A percentile compares a stretch with the other conserved stretches of the same genome.
These are phyloP conservation scores for Calocybe indica DNA, from an alignment of 768 basidiomycete genomes.

Conservation along the genomic window DNA sequence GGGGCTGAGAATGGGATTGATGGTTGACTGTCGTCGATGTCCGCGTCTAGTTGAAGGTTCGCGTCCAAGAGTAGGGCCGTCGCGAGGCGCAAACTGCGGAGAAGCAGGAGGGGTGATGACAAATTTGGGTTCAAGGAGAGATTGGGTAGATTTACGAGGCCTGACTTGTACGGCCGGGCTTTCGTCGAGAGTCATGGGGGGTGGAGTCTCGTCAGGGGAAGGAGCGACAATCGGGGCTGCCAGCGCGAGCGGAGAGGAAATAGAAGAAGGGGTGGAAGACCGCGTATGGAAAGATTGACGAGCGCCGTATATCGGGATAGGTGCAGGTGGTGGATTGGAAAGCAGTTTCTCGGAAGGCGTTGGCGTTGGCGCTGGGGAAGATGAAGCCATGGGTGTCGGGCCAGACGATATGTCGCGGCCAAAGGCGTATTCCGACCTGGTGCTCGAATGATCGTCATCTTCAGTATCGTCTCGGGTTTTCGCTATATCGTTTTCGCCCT, in stretches of 20 bases:
- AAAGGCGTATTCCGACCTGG: slow-evolving; percentile 61
- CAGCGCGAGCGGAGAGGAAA: slow-evolving; percentile 81
- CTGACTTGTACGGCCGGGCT: slow-evolving; percentile 34
- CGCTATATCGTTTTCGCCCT: slow-evolving; percentile 31
- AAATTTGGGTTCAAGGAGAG: slow-evolving; percentile 58
- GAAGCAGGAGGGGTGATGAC: slow-evolving; percentile 74
- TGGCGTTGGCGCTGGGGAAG: slow-evolving; percentile 35
- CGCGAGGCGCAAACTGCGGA: slow-evolving; percentile 48
- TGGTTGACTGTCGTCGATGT: slow-evolving; percentile 69
- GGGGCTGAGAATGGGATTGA: slow-evolving; percentile 57
- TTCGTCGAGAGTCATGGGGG: slow-evolving; percentile 65
- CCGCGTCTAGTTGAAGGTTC: slow-evolving; percentile 48
- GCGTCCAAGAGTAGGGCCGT: slow-evolving; percentile 31
- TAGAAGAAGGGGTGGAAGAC: slow-evolving; percentile 84
- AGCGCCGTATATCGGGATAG: slow-evolving; percentile 23
- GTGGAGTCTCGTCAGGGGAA: slow-evolving; percentile 53
- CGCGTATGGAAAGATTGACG: slow-evolving; percentile 61
- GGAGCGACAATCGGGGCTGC: slow-evolving; percentile 81
- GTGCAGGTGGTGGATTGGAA: slow-evolving; percentile 18
- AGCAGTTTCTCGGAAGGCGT: slow-evolving; percentile 25
- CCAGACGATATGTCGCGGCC: slow-evolving; percentile 42
- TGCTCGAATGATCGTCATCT: slow-evolving; percentile 51
- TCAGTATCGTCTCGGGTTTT: slow-evolving; percentile 22
- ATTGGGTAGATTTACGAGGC: slow-evolving; percentile 61
- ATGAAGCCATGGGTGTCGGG: slow-evolving; percentile 66